These are phyloP conservation scores for Daldinia concentrica DNA, from an alignment of 495 filamentous ascomycete species.

Conservation along the genomic window DNA sequence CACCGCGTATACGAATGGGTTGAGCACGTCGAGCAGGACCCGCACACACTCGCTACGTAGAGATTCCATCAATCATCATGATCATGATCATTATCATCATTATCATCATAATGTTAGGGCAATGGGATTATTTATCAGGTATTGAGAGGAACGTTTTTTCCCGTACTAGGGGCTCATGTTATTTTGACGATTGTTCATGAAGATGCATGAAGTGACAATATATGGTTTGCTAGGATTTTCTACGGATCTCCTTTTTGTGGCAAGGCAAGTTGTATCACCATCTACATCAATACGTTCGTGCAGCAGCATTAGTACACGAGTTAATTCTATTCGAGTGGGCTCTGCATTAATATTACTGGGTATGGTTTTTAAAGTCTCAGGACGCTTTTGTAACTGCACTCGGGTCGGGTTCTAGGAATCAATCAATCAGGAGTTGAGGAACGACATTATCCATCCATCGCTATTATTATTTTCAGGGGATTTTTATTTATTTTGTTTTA, in stretches of 20 bases:
- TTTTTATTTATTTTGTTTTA: neutral
- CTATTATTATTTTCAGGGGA: conserved; percentile 18
- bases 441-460: conserved; percentile 24
- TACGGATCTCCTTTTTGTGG: conserved; percentile 22
- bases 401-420: neutral
- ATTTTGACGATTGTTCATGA: conserved; percentile 11
- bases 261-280: conserved; percentile 41
- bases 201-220: conserved; percentile 12
- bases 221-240: conserved; percentile 18
- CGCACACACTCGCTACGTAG: conserved; percentile 13
- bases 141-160: conserved; percentile 4
- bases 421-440: conserved; percentile 27
- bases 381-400: conserved; percentile 20
- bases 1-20: conserved; percentile 59
- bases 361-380: conserved; percentile 36
- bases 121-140: conserved; percentile 22
- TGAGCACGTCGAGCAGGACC: conserved; percentile 55
- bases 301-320: conserved; percentile 15
- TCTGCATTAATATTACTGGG: conserved; percentile 24
- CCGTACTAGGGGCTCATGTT: conserved; percentile 5
- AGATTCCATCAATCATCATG: neutral
- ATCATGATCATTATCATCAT: too few relatives aligned
- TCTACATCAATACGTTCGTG: conserved; percentile 24
- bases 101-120: neutral
- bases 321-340: conserved; percentile 10